Conservation (phyloP, 2,329 filamentous ascomycete genomes). For the Xylariaceae sp. region DNA sequence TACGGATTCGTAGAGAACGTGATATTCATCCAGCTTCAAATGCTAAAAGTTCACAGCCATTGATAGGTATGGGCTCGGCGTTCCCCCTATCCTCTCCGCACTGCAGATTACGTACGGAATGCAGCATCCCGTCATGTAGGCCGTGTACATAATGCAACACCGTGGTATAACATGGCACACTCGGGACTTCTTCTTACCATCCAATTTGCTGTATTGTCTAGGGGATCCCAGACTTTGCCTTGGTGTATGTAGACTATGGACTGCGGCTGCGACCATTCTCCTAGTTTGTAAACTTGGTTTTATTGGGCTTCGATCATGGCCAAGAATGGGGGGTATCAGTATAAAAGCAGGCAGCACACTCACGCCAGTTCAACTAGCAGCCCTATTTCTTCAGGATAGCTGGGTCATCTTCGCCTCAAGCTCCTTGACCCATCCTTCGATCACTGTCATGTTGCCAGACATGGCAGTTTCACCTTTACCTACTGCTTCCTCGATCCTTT, state of each 20-base stretch:
- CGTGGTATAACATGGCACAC: no score
- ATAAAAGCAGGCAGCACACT: slow-evolving; percentile 21
- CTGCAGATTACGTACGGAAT: no score
- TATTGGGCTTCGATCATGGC: slow-evolving; percentile 2
- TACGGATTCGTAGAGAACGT: no score
- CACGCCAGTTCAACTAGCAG: slow-evolving; percentile 1
- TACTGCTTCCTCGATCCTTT: slow-evolving; percentile 72
- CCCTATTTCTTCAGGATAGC: slow-evolving; percentile 37
- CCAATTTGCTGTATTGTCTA: background rate
- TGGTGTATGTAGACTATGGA: background rate
- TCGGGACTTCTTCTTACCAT: background rate
- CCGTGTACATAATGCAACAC: no score
- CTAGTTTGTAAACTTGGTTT: background rate
- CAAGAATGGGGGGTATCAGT: slow-evolving; percentile 34
- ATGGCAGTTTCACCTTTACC: slow-evolving; percentile 64
- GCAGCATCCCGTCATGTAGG: no score
- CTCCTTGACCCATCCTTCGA: slow-evolving; percentile 84
- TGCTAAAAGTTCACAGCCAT: no score
- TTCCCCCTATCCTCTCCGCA: no score
- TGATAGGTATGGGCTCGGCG: no score
- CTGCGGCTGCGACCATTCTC: background rate
- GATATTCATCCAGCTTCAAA: no score
- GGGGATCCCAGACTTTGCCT: background rate
- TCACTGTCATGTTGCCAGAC: slow-evolving; percentile 73
- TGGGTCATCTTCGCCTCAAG: slow-evolving; percentile 71